phyloP scores from a whole-genome alignment of 1,139 yeast species.

The Taiozyma sp. region DNA sequence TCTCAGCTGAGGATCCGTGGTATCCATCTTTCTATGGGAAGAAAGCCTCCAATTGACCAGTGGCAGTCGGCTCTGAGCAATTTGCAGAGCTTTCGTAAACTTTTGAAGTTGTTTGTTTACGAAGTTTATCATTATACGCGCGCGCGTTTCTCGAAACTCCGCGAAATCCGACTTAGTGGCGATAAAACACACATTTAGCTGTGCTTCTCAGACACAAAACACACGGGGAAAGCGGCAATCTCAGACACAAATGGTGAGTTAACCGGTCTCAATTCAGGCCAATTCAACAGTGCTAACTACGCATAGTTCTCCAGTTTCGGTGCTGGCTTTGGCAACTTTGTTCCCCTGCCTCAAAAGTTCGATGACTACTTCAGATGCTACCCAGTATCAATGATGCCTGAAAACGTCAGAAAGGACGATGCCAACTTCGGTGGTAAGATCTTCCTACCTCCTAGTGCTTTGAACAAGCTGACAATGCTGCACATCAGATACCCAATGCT shows the following conservation, averaged over 20 bases:
- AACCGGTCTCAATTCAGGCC: background rate
- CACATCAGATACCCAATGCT: slow-evolving; percentile 96
- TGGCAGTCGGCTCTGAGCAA: background rate
- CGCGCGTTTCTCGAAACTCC: background rate
- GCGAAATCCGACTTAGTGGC: background rate
- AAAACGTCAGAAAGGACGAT: slow-evolving; percentile 67
- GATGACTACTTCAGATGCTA: slow-evolving; percentile 90
- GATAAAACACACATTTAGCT: background rate
- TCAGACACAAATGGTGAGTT: background rate
- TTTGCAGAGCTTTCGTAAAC: background rate
- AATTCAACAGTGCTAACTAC: background rate
- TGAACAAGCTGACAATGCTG: slow-evolving; percentile 79
- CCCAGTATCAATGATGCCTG: slow-evolving; percentile 91
- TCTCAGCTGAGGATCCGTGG: slow-evolving; percentile 6
- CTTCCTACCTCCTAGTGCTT: slow-evolving; percentile 88
- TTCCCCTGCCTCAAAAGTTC: slow-evolving; percentile 37
- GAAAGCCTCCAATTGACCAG: background rate
- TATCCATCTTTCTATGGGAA: background rate
- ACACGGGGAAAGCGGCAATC: background rate
- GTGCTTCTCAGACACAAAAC: background rate
- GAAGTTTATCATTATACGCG: background rate
- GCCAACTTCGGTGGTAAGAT: slow-evolving; percentile 97
- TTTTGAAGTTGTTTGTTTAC: background rate
- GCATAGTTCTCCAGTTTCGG: slow-evolving; percentile 32
- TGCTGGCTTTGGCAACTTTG: slow-evolving; percentile 23